Evolutionary conservation across 2,329 filamentous ascomycete species (phyloP).

Genomic region (Clarireedia paspali): DNA sequence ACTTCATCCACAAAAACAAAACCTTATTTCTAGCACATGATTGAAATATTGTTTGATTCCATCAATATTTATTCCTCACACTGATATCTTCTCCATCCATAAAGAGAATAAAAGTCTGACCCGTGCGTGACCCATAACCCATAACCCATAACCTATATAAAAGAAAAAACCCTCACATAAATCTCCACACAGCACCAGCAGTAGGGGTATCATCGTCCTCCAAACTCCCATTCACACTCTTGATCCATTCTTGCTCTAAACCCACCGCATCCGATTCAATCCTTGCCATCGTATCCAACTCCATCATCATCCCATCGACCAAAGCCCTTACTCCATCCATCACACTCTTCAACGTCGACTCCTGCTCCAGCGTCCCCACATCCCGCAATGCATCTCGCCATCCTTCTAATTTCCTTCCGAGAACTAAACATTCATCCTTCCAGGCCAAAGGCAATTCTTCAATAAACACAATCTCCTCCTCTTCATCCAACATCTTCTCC

Average conservation of each 20-base stretch:
- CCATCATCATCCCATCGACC: constrained; percentile 52
- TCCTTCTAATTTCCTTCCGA: constrained; percentile 47
- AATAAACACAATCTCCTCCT: constrained; percentile 39
- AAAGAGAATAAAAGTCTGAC: no score
- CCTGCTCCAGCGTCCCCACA: constrained; percentile 31
- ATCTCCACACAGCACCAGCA: constrained; percentile 27
- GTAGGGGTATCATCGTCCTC: constrained; percentile 14
- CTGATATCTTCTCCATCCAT: no score
- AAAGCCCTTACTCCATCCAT: constrained; percentile 41
- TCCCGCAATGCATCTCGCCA: constrained; percentile 43
- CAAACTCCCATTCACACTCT: constrained; percentile 36
- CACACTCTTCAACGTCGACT: constrained; percentile 39
- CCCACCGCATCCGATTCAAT: constrained; percentile 50
- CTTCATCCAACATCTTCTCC: constrained; percentile 21
- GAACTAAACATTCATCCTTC: constrained; percentile 48
- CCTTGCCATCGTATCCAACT: constrained; percentile 53
- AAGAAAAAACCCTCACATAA: neutral
- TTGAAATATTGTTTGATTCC: no score
- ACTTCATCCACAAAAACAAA: no score
- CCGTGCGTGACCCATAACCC: no score
- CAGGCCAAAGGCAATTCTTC: constrained; percentile 48
- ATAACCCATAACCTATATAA: neutral
- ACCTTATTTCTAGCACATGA: no score
- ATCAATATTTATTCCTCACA: no score
- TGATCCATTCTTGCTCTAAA: constrained; percentile 53